phyloP scores from a whole-genome alignment of 768 basidiomycete genomes.

The Galerina marginata region DNA sequence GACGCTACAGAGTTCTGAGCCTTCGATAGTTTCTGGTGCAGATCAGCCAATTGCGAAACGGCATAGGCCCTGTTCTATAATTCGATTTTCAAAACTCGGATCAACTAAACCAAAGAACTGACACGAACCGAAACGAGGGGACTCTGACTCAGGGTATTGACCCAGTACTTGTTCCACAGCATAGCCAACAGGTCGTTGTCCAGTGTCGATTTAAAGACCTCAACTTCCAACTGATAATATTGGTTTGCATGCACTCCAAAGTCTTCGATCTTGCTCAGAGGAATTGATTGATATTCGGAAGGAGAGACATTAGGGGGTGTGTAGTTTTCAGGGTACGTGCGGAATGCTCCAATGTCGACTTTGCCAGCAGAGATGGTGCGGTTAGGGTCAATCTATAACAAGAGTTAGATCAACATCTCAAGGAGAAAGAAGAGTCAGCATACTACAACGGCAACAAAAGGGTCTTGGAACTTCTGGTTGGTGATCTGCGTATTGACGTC shows the following conservation, averaged over 20 bases:
- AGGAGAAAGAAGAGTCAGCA: constrained; percentile 24
- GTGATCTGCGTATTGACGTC: constrained; percentile 97
- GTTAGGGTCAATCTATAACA: constrained; percentile 89
- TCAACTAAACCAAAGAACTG: background rate
- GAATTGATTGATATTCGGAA: constrained; percentile 95
- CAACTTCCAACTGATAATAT: constrained; percentile 93
- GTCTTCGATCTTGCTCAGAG: constrained; percentile 96
- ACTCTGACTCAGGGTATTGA: constrained; percentile 93
- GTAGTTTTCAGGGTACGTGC: constrained; percentile 96
- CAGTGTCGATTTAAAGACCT: constrained; percentile 91
- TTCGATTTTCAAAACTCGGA: background rate
- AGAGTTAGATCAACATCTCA: background rate
- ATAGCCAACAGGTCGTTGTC: constrained; percentile 88
- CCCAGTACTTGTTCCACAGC: constrained; percentile 99
- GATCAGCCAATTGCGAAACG: constrained; percentile 86
- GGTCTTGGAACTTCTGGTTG: constrained; percentile 95
- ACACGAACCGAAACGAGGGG: constrained; percentile 83
- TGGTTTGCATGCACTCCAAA: constrained; percentile 98
- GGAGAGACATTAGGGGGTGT: constrained; percentile 73
- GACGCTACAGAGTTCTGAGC: constrained; percentile 62
- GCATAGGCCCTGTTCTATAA: constrained; percentile 91
- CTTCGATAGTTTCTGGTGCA: constrained; percentile 87
- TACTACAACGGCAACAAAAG: constrained; percentile 96
- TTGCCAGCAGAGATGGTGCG: constrained; percentile 98
- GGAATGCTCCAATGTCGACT: constrained; percentile 98